Base-by-base conservation (phyloP, 331 rosid genomes). In the Cydonia oblonga region DNA sequence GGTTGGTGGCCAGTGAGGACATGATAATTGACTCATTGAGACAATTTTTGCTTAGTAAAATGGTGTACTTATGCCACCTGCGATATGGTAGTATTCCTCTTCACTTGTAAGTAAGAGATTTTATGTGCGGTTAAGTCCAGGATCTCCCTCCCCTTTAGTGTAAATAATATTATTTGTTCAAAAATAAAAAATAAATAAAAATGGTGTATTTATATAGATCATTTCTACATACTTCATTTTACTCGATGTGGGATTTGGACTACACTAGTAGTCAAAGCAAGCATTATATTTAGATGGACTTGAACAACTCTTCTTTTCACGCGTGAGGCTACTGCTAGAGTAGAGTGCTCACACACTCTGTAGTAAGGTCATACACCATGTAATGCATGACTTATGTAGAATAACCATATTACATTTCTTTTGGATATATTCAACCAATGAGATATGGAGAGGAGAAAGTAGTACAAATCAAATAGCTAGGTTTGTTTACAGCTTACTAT, bases 51-150 rank as follows among this genome's bases (percentile, higher is more conserved):
- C 9, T 22, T 57, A 57, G 30, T 57, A 11, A 57, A 57, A 57
- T 6, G 30, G 7, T 56, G 12, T 22, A 8, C 18, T 38, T 38
- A 38, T 38, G 44, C 4, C 4, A 3, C 4, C 0, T 9, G 9
- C 11, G 3, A 1, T 38, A 1, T 38, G 10, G 1, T 38, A 0
- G 0, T 38, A 38, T 38, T 38, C 0, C 0, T 38, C 0, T 38
- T 38, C 1, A 38, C 14, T 38, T 38, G 0, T 38, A 38, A 38
- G 44, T 38, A 38, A 38, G 0, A 38, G 13, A 38, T 9, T 1
- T 38, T 38, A 38, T 10, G 4, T 38, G 4, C 14, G 0, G 44
- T 0, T 38, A 38, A 38, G 4, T 4, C 44, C 4, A 38, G 0
- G 0, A 0, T 10, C 13, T 13, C 14, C 0, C 1, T 38, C 44